Conservation (phyloP, 805 yeast species). For the Wickerhamomyces bisporus region DNA sequence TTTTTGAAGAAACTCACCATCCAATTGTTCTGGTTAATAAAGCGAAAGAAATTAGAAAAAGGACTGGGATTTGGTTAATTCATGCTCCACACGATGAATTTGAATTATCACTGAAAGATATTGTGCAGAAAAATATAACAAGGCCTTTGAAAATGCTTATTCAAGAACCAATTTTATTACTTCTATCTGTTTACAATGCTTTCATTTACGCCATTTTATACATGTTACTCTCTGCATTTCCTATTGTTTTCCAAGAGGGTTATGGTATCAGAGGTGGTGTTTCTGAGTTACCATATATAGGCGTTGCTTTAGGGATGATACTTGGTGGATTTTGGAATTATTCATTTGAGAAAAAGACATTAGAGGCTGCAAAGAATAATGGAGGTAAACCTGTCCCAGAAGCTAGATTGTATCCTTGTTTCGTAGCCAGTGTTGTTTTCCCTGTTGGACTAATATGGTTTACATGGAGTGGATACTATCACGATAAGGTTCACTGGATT, state of each 20-base stretch:
- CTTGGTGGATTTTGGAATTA: constrained; percentile 52
- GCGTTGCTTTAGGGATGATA: constrained; percentile 63
- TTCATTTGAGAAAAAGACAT: constrained; percentile 48
- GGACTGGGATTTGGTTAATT: constrained; percentile 79
- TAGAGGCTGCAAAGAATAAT: constrained; percentile 41
- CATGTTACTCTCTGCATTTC: constrained; percentile 68
- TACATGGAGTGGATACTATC: constrained; percentile 82
- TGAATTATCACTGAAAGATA: constrained; percentile 49
- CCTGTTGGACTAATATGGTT: constrained; percentile 82
- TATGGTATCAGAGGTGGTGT: constrained; percentile 61
- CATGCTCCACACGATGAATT: constrained; percentile 71
- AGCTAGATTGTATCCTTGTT: constrained; percentile 71
- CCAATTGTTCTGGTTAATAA: constrained; percentile 58
- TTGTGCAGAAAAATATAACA: constrained; percentile 54
- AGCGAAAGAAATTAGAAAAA: constrained; percentile 55
- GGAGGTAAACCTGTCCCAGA: constrained; percentile 69
- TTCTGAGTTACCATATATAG: constrained; percentile 74
- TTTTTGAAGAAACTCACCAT: constrained; percentile 65
- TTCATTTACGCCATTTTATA: constrained; percentile 79
- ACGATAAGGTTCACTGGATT: constrained; percentile 68
- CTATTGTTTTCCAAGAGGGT: constrained; percentile 58
- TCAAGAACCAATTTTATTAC: constrained; percentile 65
- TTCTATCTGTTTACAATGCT: constrained; percentile 65
- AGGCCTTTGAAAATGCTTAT: constrained; percentile 70
- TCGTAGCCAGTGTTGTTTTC: constrained; percentile 64